Evolutionary conservation across 306 rosid species (phyloP).

Genomic region (Begonia fuchsioides): DNA sequence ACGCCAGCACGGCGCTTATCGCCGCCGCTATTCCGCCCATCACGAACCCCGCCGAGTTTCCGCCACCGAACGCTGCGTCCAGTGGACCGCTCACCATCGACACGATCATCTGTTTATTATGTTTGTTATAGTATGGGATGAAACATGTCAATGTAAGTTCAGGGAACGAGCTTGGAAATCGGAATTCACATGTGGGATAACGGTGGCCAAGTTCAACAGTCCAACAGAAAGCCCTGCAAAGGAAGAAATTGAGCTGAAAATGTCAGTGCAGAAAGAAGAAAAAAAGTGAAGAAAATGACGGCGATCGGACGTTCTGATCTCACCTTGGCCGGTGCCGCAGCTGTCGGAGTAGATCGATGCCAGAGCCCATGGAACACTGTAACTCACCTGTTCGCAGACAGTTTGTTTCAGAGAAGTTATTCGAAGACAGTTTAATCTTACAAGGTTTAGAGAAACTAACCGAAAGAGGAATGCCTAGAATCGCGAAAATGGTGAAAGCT

Average conservation of each 20-base stretch:
- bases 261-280: too few species aligned
- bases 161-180: too few species aligned
- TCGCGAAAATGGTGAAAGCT: constrained; percentile 22
- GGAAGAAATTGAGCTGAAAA: too few species aligned
- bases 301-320: too few species aligned
- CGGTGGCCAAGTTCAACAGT: constrained; percentile 60
- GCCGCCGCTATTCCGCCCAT: constrained; percentile 54
- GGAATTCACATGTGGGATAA: constrained; percentile 46
- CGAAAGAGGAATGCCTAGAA: constrained; percentile 55
- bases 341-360: constrained; percentile 64
- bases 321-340: constrained; percentile 59
- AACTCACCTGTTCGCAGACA: constrained; percentile 27
- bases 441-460: too few species aligned
- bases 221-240: constrained; percentile 54
- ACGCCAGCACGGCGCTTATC: constrained; percentile 37
- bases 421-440: too few species aligned
- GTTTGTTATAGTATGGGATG: too few species aligned
- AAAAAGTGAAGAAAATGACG: too few species aligned
- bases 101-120: constrained; percentile 31
- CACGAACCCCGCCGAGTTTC: constrained; percentile 80
- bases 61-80: constrained; percentile 67
- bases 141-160: too few species aligned
- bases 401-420: too few species aligned
- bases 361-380: constrained; percentile 69
- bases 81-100: constrained; percentile 60